Conservation (phyloP, 1,284 basidiomycete genomes). For the Ceratorhiza oryzae-sativae region DNA sequence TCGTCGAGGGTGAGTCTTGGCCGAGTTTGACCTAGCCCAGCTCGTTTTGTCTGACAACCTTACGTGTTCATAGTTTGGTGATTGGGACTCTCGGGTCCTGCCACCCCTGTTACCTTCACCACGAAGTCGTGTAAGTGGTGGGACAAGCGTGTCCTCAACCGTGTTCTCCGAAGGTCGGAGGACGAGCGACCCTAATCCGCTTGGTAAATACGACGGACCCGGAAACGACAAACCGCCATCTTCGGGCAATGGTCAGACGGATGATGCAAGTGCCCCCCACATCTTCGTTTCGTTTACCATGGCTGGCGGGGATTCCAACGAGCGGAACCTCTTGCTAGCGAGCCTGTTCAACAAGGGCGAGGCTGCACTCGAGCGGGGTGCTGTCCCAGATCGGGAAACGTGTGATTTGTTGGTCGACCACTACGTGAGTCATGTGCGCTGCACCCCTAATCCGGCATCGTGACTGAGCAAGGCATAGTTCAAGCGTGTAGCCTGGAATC, state of each 20-base stretch:
- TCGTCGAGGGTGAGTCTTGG: conserved; percentile 10
- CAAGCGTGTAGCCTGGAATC: conserved; percentile 39
- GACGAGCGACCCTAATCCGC: conserved; percentile 12
- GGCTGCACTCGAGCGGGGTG: conserved; percentile 9
- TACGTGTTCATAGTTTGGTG: neutral
- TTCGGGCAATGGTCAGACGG: neutral
- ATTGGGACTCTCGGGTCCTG: conserved; percentile 31
- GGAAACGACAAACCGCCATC: neutral
- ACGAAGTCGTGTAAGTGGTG: conserved; percentile 7
- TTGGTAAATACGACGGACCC: conserved; percentile 12
- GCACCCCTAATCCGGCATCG: neutral
- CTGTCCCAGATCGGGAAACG: conserved; percentile 9
- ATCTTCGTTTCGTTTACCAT: conserved; percentile 23
- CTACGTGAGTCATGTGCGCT: conserved; percentile 37
- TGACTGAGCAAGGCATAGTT: conserved; percentile 6
- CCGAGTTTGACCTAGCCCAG: neutral
- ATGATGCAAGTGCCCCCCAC: neutral
- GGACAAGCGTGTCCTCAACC: conserved; percentile 14
- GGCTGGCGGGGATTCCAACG: neutral
- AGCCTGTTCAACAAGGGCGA: conserved; percentile 14
- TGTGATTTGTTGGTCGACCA: conserved; percentile 37
- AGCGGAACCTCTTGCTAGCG: neutral
- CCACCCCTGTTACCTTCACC: conserved; percentile 30
- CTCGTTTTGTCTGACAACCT: neutral
- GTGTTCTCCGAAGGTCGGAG: conserved; percentile 20